Conservation (phyloP, 768 basidiomycete species). For the Mycena metata region DNA sequence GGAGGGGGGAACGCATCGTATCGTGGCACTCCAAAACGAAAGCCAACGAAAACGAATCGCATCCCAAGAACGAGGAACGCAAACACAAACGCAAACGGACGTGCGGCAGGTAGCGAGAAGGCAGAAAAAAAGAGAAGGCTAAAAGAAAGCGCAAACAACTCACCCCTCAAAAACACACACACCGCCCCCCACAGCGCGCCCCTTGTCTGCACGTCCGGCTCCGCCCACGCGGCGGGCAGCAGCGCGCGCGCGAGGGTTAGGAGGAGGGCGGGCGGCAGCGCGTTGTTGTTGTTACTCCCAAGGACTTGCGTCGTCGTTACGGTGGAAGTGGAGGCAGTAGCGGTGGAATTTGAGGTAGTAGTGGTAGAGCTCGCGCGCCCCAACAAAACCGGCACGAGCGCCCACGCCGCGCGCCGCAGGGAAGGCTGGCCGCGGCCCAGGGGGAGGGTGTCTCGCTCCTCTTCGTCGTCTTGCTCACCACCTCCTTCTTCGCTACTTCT, state of each 20-base stretch:
- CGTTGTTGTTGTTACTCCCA: conserved; percentile 14
- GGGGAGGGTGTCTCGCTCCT: conserved; percentile 24
- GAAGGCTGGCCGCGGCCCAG: conserved; percentile 66
- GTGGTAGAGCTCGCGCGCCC: neutral
- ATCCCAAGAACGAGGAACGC: no score
- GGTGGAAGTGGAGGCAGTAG: neutral
- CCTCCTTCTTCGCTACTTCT: neutral
- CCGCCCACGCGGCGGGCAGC: conserved; percentile 77
- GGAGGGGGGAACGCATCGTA: no score
- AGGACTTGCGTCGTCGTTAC: neutral
- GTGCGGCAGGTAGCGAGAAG: no score
- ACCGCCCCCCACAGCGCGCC: conserved; percentile 77
- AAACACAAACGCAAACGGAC: no score
- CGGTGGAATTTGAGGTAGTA: conserved; percentile 25
- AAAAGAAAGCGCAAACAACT: conserved; percentile 36
- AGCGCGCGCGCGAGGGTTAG: conserved; percentile 67
- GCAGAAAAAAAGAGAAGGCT: neutral
- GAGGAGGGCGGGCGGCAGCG: conserved; percentile 48
- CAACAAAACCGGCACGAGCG: conserved; percentile 45
- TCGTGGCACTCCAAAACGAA: no score
- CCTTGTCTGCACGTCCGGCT: conserved; percentile 79
- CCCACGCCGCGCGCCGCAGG: conserved; percentile 69
- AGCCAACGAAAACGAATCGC: no score
- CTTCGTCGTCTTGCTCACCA: neutral
- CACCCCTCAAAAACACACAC: conserved; percentile 80